Evolutionary conservation across 148 eudicot genomes (phyloP), one percentile per base, ranked within the genome.

Genomic region (Vaccinium darrowii): DNA sequence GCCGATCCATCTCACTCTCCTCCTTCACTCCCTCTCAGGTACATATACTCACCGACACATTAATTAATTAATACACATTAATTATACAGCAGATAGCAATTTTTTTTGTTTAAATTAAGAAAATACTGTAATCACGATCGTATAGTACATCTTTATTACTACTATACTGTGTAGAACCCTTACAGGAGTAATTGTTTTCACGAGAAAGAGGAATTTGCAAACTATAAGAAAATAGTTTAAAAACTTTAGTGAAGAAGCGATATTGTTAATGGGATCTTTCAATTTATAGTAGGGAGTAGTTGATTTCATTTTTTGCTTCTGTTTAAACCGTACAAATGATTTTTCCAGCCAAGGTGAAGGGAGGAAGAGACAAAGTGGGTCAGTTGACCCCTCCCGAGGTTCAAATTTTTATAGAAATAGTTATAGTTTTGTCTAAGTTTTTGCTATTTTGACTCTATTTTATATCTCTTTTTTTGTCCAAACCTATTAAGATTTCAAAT

Each of bases 11-110:
- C 79, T 58, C 51, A 49, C 39, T 78, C 83, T 80, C 76, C 84
- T 80, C 76, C 82, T 76, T 63, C 83, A 33, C 84, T 53, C 71
- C 16, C 81, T 65, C 67, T 47, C 82, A 84, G 92, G 91, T 90
- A 78, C 78, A 49, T n/a, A 73, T 71, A 50, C 49, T 63, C 27
- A 78, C 11, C 80, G 53, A 43, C 23, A 9, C 8, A 19, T 33
- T 57, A 3, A 0, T 58, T 16, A 58, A 7, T 62, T 19, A 56
- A 5, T 3, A 56, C 10, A 19, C 8, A 9, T 12, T 21, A n/a
- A 0, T 5, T 21, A 50, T 78, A 49, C 21, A 12, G 50, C 3
- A 33, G 13, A 5, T 36, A 19, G 7, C 8, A 6, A 60, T 19
- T 75, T 8, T 8, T 43, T 1, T 49, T 18, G 53, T 60, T 16